Evolutionary conservation across 345 rosid species (phyloP).

Genomic region (Erucastrum elatum): DNA sequence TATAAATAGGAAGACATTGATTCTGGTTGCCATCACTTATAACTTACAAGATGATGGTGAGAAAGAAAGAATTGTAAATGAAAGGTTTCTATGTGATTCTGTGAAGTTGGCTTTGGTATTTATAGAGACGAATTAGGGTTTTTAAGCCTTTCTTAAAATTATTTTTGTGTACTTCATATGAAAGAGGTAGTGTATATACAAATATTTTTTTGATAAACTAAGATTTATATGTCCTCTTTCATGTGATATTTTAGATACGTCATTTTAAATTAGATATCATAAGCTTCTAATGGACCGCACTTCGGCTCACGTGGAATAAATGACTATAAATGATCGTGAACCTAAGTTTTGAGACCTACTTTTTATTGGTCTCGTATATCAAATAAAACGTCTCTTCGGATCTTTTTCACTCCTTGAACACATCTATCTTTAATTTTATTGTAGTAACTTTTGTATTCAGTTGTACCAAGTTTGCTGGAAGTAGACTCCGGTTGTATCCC

Average conservation of each 20-base stretch:
- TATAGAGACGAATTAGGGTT: constrained; percentile 25
- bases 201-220: constrained; percentile 5
- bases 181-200: not conserved
- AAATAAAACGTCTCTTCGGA: too few species aligned
- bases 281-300: constrained; percentile 31
- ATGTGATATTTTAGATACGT: constrained; percentile 15
- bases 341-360: not conserved
- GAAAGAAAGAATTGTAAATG: constrained; percentile 7
- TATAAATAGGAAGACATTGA: constrained; percentile 23
- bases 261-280: constrained; percentile 21
- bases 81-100: constrained; percentile 22
- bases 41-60: constrained; percentile 2
- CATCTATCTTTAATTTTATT: too few species aligned
- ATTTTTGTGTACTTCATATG: constrained; percentile 1
- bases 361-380: not conserved
- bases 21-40: constrained; percentile 22
- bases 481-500: too few species aligned
- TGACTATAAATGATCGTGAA: constrained; percentile 9
- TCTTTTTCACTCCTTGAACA: too few species aligned
- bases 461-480: too few species aligned
- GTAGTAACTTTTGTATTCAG: too few species aligned
- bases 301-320: constrained; percentile 27
- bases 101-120: constrained; percentile 28
- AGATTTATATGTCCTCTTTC: constrained; percentile 20
- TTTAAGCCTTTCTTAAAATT: not conserved